Evolutionary conservation across 1,139 yeast species (phyloP).

Genomic region (Yamadazyma oceani): DNA sequence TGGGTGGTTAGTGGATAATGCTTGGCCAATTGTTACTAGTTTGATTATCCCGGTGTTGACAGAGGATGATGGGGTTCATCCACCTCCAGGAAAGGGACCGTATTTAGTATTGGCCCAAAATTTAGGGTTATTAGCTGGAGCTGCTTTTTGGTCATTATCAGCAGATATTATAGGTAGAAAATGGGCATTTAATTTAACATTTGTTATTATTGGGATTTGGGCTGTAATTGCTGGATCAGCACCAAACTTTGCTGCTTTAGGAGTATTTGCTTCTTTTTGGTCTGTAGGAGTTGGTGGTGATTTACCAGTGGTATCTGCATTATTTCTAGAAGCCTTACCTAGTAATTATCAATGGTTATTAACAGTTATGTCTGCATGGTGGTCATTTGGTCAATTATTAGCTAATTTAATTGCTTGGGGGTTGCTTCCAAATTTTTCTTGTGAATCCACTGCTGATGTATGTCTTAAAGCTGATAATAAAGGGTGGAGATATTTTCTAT

Average conservation of each 20-base stretch:
- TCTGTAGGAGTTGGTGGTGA: slow-evolving; percentile 49
- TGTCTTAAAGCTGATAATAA: slow-evolving; percentile 38
- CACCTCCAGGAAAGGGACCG: slow-evolving; percentile 35
- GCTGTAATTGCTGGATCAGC: slow-evolving; percentile 38
- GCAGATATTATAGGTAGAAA: slow-evolving; percentile 44
- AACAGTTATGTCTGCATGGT: slow-evolving; percentile 45
- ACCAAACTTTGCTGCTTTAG: slow-evolving; percentile 43
- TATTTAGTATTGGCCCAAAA: slow-evolving; percentile 43
- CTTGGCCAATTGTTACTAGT: slow-evolving; percentile 44
- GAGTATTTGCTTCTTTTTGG: slow-evolving; percentile 41
- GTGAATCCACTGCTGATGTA: slow-evolving; percentile 21
- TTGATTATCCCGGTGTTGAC: slow-evolving; percentile 34
- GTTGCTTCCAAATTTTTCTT: slow-evolving; percentile 38
- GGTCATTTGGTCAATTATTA: slow-evolving; percentile 44
- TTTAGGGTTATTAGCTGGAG: slow-evolving; percentile 43
- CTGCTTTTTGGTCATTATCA: slow-evolving; percentile 41
- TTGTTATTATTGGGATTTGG: slow-evolving; percentile 40
- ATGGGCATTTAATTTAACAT: slow-evolving; percentile 46
- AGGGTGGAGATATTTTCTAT: slow-evolving; percentile 47
- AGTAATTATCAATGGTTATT: slow-evolving; percentile 38
- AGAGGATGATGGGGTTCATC: slow-evolving; percentile 41
- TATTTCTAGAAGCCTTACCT: slow-evolving; percentile 45
- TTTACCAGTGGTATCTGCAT: slow-evolving; percentile 45
- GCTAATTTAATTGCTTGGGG: slow-evolving; percentile 44
- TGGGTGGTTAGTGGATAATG: slow-evolving; percentile 47